Base-by-base conservation (phyloP, 192 early-diverging fungal genomes). In the Coemansia sp. region DNA sequence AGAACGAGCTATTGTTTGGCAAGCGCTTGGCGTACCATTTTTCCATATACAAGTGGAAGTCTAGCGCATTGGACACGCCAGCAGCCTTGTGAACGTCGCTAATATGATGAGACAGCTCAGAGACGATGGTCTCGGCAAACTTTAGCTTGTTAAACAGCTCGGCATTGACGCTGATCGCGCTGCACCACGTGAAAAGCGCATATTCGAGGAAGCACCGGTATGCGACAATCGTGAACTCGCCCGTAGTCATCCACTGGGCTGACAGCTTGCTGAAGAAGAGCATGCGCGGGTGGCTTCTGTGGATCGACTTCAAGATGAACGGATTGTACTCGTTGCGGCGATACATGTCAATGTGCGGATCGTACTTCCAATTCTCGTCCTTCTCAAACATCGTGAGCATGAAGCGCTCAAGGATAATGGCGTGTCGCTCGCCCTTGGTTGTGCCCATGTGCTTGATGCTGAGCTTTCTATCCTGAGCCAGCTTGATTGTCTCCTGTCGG, bases 331-430 rank as follows among this genome's bases (percentile, higher is more conserved):
- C 80, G 62, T 75, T 70, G 31, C 36, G 26, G 11, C 74, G 76
- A 66, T 83, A 83, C 69, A 71, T 66, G 40, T 74, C 57, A 28
- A 83, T 77, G 33, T 74, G 58, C 38, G 80, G 74, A 24, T 82
- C 79, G 38, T 70, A 82, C 51, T 67, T 82, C 33, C 70, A 57
- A 48, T 73, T 67, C 3, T 69, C 42, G 42, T 45, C 68, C 67
- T 76, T 76, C 23, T 76, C 78, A 42, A 82, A 76, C 46, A 82
- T 35, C n/a, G 79, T 82, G 14, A 82, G 70, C 79, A 82, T 82
- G 28, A 82, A 82, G 42, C 79, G 69, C 67, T 82, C 79, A 0
- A 82, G 63, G 46, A 82, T 48, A 23, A 75, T 82, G 3, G 79
- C 79, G 16, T 38, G 62, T n/a, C 75, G 74, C 36, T 65, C 66